Evolutionary conservation across 1,139 yeast genomes (phyloP), one percentile per base, ranked within the genome.

Genomic region (Arxiozyma telluris): DNA sequence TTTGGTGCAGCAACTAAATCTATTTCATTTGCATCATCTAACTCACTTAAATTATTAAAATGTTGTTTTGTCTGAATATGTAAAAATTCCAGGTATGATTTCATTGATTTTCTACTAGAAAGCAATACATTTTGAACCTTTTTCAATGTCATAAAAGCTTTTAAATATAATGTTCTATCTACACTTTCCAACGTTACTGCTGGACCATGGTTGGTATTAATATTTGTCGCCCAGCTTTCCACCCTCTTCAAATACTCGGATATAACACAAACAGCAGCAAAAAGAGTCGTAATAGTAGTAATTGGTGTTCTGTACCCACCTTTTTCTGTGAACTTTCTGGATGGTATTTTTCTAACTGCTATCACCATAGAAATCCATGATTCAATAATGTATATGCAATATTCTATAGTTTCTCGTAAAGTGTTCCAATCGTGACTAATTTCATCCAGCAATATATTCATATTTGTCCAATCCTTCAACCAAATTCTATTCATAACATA

Each of bases 291-390:
- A 49, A 84, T 78, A 61, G 86, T 83, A 65, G 84, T 83, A 18
- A 84, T 85, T 1, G 94, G 93, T 0, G 91, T 84, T 60, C 88
- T 74, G 51, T 54, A 57, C 43, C 83, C 76, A 0, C 87, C 78
- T 0, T 84, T n/a, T 17, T 42, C 47, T 15, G 47, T 52, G 8
- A 39, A 27, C 5, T 49, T 43, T 27, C 47, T 81, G 62, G 80
- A 79, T 56, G 80, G 82, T 2, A 84, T 81, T 65, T 83, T 84
- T 54, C 79, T 78, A 30, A 77, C 77, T 50, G 81, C 78, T 8
- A 83, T 78, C 30, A 84, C 82, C 51, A 83, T 81, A 58, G 82
- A 84, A 49, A 80, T 79, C 94, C 93, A 86, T 49, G 84, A 71
- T 55, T 81, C 78, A 55, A 86, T 73, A 34, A 84, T 77, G 57